Base-by-base conservation (phyloP, 768 basidiomycete genomes). In the Calocybe cyanea region DNA sequence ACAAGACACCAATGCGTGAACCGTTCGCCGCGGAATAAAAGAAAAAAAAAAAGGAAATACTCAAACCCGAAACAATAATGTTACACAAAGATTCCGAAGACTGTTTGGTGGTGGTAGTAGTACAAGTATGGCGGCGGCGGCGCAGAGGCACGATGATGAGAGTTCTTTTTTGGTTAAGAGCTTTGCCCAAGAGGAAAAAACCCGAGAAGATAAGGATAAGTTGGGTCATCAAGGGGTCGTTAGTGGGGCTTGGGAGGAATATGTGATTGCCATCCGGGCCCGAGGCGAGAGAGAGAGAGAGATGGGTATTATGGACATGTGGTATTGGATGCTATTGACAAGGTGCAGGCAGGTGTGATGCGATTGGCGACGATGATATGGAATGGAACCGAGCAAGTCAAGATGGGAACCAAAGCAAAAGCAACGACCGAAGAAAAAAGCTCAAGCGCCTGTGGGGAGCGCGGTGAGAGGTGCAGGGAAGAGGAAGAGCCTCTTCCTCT, bases 401-500 rank as follows among this genome's bases (percentile, higher is more conserved):
- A 39, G 45, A 20, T 39, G 25, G n/a, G 38, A 41, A 38, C 46
- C 34, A 38, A 48, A 30, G 45, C 38, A 37, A n/a, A 25, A 37
- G 33, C 34, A 36, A 51, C 15, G 4, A 17, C 43, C 18, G 33
- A 28, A 19, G 19, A 32, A 37, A 41, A 18, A 10, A 14, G 45
- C 35, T 45, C 47, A 53, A 38, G 38, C 20, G 48, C 30, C 37
- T 5, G 25, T 11, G 25, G 25, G 11, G 33, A 41, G 31, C 15
- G 52, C 19, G 7, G 46, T 28, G 7, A 28, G 24, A 21, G 60
- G 55, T 18, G 65, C 74, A 15, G 78, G 72, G 61, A 89, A 90
- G 43, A 82, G 67, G 68, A 90, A 89, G 33, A 91, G 69, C 25
- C 79, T 70, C 63, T 88, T 86, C 34, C 71, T 63, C 52, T 73